These are phyloP conservation scores for Trametes punicea DNA, from an alignment of 768 basidiomycete genomes.

Conservation along the genomic window DNA sequence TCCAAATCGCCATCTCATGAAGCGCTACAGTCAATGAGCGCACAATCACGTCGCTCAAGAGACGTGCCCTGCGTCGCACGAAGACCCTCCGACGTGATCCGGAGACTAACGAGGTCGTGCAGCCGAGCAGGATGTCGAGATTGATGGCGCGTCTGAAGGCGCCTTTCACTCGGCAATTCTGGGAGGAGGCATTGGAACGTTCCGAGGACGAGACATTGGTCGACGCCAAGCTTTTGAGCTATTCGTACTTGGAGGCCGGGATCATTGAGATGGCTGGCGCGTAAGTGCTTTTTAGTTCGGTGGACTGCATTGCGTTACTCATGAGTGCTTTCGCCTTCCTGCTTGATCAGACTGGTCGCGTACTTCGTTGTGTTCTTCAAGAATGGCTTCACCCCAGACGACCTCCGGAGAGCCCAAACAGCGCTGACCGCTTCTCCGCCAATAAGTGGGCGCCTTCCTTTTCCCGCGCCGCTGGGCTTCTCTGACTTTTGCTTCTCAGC, in stretches of 20 bases:
- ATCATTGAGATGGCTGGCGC: conserved; percentile 54
- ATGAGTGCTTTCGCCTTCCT: not conserved
- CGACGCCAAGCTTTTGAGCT: conserved; percentile 58
- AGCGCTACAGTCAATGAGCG: conserved; percentile 46
- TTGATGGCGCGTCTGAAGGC: conserved; percentile 39
- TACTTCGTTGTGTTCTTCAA: conserved; percentile 68
- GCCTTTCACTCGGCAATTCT: conserved; percentile 57
- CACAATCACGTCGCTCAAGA: conserved; percentile 52
- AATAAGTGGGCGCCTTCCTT: not conserved
- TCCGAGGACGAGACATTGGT: conserved; percentile 59
- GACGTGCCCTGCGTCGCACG: conserved; percentile 53
- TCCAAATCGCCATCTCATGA: not conserved
- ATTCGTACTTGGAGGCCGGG: conserved; percentile 65
- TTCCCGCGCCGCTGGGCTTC: not conserved
- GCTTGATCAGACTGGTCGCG: conserved; percentile 45
- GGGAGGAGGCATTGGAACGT: conserved; percentile 53
- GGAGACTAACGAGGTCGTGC: conserved; percentile 46
- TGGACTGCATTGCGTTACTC: no score
- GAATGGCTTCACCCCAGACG: conserved; percentile 56
- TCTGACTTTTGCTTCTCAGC: conserved; percentile 25
- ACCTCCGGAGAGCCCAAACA: conserved; percentile 50
- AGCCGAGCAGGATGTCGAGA: conserved; percentile 39
- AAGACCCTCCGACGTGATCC: conserved; percentile 51
- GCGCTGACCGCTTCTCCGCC: not conserved
- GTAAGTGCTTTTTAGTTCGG: conserved; percentile 34